Evolutionary conservation across 164 flowering plant genomes (phyloP), one percentile per base, ranked within the genome.

Genomic region (Malania oleifera): DNA sequence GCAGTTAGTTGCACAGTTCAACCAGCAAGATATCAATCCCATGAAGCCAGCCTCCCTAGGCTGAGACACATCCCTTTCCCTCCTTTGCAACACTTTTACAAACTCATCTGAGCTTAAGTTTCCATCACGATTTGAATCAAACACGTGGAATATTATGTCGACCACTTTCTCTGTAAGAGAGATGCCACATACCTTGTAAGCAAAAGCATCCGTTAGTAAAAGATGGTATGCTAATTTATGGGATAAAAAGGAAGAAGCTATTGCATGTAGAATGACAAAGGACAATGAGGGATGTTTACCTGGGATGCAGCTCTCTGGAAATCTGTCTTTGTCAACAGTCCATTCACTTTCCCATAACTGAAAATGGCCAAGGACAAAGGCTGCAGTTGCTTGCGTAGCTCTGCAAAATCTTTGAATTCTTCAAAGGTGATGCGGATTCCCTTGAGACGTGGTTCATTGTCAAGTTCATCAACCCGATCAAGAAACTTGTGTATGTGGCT

Each of bases 241-340:
- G 40, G 19, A 8, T 11, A 29, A 35, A 24, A 24, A 10, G 22
- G 39, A 44, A 56, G 7, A 54, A 20, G 12, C 27, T 18, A 50
- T 27, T n/a, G n/a, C n/a, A n/a, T n/a, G n/a, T n/a, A n/a, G n/a
- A n/a, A n/a, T n/a, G n/a, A n/a, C n/a, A n/a, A n/a, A 52, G 11
- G 20, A 37, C 8, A n/a, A 19, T 3, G 53, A 11, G 37, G 57
- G n/a, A 48, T 34, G 12, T 70, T 54, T 76, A 88, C 99, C 37
- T 85, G 86, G 45, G 81, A 74, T 47, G 93, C 90, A 64, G 98
- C 99, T 75, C 96, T 81, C 65, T 77, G 77, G 62, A 95, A 85
- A 62, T 95, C 98, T 17, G 72, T 56, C 75, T 64, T 85, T 28
- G 87, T 79, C 63, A 95, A 65, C 15, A 80, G 62, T 12, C 90